These are phyloP conservation scores for Arthrobotrys entomopaga DNA, from an alignment of 2,329 filamentous ascomycete genomes.

Conservation along the genomic window DNA sequence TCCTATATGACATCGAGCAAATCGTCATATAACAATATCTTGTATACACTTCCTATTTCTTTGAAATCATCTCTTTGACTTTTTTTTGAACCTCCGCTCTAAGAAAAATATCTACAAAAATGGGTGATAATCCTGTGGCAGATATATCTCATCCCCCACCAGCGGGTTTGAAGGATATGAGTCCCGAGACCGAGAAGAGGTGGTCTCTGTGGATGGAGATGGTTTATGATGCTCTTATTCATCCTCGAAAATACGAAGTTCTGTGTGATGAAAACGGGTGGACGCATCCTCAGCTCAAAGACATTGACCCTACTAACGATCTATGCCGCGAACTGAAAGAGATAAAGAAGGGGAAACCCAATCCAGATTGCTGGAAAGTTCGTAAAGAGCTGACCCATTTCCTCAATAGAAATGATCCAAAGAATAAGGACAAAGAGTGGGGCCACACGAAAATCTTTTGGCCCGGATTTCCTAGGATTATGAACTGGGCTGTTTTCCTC, in stretches of 20 bases:
- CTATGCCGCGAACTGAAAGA: not conserved
- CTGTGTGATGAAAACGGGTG: slow-evolving; percentile 4
- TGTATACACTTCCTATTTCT: too few species aligned
- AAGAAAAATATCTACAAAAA: not conserved
- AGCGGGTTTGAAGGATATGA: slow-evolving; percentile 12
- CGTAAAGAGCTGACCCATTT: slow-evolving; percentile 12
- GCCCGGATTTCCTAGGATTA: slow-evolving; percentile 21
- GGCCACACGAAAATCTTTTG: not conserved
- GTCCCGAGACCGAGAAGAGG: slow-evolving; percentile 2
- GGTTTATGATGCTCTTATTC: slow-evolving; percentile 13
- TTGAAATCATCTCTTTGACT: not conserved
- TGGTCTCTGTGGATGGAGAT: slow-evolving; percentile 34
- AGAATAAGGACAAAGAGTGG: not conserved
- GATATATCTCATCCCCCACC: slow-evolving; percentile 11
- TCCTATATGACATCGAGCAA: too few species aligned
- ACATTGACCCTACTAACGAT: slow-evolving; percentile 11
- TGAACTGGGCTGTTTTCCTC: slow-evolving; percentile 18
- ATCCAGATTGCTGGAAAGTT: not conserved
- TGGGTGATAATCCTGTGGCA: not conserved
- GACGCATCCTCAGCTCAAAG: not conserved
- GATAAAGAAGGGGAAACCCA: not conserved
- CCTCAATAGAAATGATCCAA: slow-evolving; percentile 9
- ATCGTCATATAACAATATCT: too few species aligned
- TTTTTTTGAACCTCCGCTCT: not conserved
- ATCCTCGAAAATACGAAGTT: not conserved